These are phyloP conservation scores for Shiraia sp. DNA, from an alignment of 2,329 filamentous ascomycete genomes.

Conservation along the genomic window DNA sequence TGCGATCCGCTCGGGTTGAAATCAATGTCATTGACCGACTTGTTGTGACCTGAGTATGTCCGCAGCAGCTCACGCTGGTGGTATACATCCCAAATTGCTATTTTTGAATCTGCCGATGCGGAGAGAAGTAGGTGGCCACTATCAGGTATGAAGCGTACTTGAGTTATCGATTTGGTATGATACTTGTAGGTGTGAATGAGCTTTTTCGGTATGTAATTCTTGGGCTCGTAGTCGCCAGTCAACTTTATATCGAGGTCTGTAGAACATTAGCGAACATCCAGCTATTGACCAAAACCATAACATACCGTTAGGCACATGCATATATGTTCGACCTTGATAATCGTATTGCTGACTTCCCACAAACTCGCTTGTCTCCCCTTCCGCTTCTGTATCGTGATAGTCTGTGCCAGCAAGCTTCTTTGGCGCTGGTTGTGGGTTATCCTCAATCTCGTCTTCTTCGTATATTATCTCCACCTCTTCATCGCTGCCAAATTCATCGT, in stretches of 20 bases:
- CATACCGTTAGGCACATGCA: constrained; percentile 81
- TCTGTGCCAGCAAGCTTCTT: constrained; percentile 60
- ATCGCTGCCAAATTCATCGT: constrained; percentile 65
- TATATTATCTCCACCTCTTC: constrained; percentile 74
- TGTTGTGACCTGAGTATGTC: constrained; percentile 88
- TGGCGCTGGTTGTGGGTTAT: constrained; percentile 63
- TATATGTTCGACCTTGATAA: constrained; percentile 94
- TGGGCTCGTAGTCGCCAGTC: constrained; percentile 74
- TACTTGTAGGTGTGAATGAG: constrained; percentile 90
- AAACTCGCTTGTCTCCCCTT: constrained; percentile 79
- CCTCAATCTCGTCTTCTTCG: constrained; percentile 72
- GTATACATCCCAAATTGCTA: constrained; percentile 95
- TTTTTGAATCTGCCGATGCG: constrained; percentile 84
- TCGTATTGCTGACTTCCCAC: constrained; percentile 83
- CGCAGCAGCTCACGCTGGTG: constrained; percentile 86
- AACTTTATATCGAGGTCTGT: constrained; percentile 53
- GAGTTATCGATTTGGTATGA: constrained; percentile 79
- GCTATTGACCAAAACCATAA: constrained; percentile 8
- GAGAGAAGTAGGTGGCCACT: constrained; percentile 89
- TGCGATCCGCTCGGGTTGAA: constrained; percentile 82
- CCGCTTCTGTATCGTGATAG: constrained; percentile 51
- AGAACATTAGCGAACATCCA: not conserved
- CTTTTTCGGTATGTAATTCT: constrained; percentile 95
- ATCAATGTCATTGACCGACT: constrained; percentile 84
- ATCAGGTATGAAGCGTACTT: constrained; percentile 83